phyloP scores from a whole-genome alignment of 305 asterid species.

The Nicotiana rustica region DNA sequence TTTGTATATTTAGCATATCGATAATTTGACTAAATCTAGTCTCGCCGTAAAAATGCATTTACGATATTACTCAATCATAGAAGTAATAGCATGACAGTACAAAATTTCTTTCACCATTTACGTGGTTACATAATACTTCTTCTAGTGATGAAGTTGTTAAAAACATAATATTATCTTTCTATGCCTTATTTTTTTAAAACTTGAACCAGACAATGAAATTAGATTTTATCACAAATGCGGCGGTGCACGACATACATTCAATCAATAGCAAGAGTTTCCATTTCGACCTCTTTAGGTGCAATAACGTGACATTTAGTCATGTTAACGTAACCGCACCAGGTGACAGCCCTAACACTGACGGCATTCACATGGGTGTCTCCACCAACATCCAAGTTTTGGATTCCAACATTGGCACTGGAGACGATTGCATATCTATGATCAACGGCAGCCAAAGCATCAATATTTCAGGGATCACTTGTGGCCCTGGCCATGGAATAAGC shows the following conservation, averaged over 20 bases:
- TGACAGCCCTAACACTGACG: slow-evolving; percentile 73
- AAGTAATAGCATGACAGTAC: too few species aligned
- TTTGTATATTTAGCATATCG: too few species aligned
- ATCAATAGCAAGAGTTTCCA: slow-evolving; percentile 67
- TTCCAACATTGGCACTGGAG: slow-evolving; percentile 61
- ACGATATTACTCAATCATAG: too few species aligned
- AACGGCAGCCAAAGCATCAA: slow-evolving; percentile 54
- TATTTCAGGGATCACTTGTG: slow-evolving; percentile 51
- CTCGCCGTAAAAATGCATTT: too few species aligned
- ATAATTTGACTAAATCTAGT: too few species aligned
- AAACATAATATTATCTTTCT: neutral
- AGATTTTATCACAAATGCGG: slow-evolving; percentile 54
- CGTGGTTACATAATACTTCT: neutral
- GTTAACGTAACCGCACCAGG: slow-evolving; percentile 55
- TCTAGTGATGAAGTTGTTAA: neutral
- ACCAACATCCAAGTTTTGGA: slow-evolving; percentile 41
- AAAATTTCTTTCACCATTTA: too few species aligned
- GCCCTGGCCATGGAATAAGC: slow-evolving; percentile 80
- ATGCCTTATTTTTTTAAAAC: neutral
- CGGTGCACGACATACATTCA: slow-evolving; percentile 48
- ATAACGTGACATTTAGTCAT: slow-evolving; percentile 47
- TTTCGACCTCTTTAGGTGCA: slow-evolving; percentile 56
- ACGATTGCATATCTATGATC: slow-evolving; percentile 67
- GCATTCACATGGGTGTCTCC: slow-evolving; percentile 64
- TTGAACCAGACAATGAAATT: slow-evolving; percentile 54